Conservation (phyloP, 1,284 basidiomycete species). For the Cutaneotrichosporon sp. region DNA sequence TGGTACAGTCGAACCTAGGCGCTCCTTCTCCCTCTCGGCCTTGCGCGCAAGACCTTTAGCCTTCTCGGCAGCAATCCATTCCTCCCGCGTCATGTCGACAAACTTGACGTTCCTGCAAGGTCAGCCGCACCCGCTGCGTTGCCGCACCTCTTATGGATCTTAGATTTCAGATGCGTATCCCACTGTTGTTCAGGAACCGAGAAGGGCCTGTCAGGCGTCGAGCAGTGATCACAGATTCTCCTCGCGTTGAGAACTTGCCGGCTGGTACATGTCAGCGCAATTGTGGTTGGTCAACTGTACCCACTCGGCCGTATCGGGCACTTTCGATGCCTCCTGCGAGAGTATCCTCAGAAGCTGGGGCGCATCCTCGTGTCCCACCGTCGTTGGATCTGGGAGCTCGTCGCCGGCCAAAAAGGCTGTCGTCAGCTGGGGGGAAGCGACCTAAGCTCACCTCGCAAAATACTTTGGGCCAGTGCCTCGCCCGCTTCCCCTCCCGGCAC, state of each 20-base stretch:
- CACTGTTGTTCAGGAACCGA: slow-evolving; percentile 68
- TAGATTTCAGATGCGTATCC: slow-evolving; percentile 60
- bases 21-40: slow-evolving; percentile 17
- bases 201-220: slow-evolving; percentile 61
- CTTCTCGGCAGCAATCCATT: slow-evolving; percentile 22
- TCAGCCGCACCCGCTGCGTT: neutral
- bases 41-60: slow-evolving; percentile 19
- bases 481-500: slow-evolving; percentile 59
- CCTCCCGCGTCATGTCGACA: slow-evolving; percentile 8
- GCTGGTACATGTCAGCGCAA: slow-evolving; percentile 14
- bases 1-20: neutral
- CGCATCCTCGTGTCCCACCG: slow-evolving; percentile 57
- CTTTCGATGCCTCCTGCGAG: slow-evolving; percentile 30
- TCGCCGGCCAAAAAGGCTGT: slow-evolving; percentile 60
- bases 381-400: slow-evolving; percentile 58
- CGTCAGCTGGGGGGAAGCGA: neutral
- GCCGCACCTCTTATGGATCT: slow-evolving; percentile 54
- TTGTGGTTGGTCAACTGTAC: slow-evolving; percentile 5
- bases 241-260: slow-evolving; percentile 61
- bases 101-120: slow-evolving; percentile 2
- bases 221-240: slow-evolving; percentile 68
- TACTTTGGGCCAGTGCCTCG: slow-evolving; percentile 53
- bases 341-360: slow-evolving; percentile 53
- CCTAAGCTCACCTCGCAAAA: slow-evolving; percentile 54
- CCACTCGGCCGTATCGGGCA: slow-evolving; percentile 49